Evolutionary conservation across 1,139 yeast genomes (phyloP).

Genomic region (Insectozyma bohioensis): DNA sequence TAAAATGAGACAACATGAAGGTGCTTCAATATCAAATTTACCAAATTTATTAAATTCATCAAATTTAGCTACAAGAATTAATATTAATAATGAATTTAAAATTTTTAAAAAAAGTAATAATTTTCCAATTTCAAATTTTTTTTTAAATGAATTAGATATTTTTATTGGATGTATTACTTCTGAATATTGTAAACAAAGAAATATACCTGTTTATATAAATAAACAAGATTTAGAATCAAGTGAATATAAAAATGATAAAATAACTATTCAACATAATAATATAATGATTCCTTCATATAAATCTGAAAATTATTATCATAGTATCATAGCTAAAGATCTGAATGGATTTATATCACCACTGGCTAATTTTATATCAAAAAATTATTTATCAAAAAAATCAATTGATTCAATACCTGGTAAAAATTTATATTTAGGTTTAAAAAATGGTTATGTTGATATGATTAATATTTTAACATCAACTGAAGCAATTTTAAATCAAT

Average conservation of each 20-base stretch:
- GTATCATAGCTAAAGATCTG: conserved; percentile 36
- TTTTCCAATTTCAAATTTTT: conserved; percentile 21
- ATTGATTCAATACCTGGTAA: conserved; percentile 6
- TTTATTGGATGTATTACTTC: conserved; percentile 28
- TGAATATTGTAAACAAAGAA: conserved; percentile 21
- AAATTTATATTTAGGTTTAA: conserved; percentile 28
- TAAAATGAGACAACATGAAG: conserved; percentile 31
- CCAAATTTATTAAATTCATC: conserved; percentile 4
- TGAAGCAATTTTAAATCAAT: conserved; percentile 36
- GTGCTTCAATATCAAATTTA: conserved; percentile 20
- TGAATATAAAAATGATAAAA: conserved; percentile 18
- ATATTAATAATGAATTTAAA: no score
- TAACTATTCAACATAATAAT: conserved; percentile 38
- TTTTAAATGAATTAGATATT: conserved; percentile 26
- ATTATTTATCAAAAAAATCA: conserved; percentile 23
- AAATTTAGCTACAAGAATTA: no score
- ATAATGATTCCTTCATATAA: conserved; percentile 35
- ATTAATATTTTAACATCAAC: conserved; percentile 21
- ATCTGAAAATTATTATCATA: conserved; percentile 35
- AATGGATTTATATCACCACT: conserved; percentile 35
- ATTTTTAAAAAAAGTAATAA: neutral
- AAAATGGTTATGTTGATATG: conserved; percentile 29
- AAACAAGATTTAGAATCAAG: conserved; percentile 19
- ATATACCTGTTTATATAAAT: conserved; percentile 30
- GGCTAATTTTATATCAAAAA: conserved; percentile 34